Conservation (phyloP, 2,329 filamentous ascomycete species). For the Fusarium longipes region DNA sequence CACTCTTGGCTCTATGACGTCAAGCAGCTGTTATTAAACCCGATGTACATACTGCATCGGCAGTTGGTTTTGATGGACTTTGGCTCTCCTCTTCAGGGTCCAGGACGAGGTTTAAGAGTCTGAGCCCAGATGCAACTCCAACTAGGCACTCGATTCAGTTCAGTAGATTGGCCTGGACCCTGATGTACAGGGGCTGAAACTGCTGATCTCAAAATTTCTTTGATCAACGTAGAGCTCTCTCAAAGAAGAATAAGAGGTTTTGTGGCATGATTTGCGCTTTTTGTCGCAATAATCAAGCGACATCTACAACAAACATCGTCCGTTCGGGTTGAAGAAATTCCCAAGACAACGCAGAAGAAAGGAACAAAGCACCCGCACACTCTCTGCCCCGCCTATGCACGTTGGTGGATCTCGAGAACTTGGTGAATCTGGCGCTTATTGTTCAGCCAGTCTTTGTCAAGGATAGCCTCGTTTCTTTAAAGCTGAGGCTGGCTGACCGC, state of each 20-base stretch:
- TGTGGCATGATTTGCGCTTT: constrained; percentile 39
- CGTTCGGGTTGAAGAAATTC: constrained; percentile 9
- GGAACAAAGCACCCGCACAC: constrained; percentile 27
- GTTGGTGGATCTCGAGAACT: constrained; percentile 28
- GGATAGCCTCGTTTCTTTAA: constrained; percentile 46
- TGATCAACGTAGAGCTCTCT: no score
- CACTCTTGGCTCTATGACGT: constrained; percentile 39
- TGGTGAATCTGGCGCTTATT: constrained; percentile 30
- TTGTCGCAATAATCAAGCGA: constrained; percentile 17
- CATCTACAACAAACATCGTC: constrained; percentile 3
- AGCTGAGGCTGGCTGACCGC: constrained; percentile 49
- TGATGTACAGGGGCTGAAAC: constrained; percentile 33
- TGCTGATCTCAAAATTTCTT: constrained; percentile 16
- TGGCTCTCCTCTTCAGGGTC: constrained; percentile 25
- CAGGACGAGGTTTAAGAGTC: constrained; percentile 3
- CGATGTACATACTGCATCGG: constrained; percentile 34
- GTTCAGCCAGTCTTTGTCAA: constrained; percentile 32
- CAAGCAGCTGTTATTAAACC: constrained; percentile 20
- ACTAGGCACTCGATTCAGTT: constrained; percentile 2
- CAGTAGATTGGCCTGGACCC: constrained; percentile 34
- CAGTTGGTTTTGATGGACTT: constrained; percentile 20
- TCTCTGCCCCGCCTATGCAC: constrained; percentile 32
- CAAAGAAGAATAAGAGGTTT: constrained; percentile 5
- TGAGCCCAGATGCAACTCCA: constrained; percentile 20
- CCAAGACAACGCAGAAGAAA: constrained; percentile 27